Percentiles rank a stretch among this genome's conserved stretches.
phyloP scores from a whole-genome alignment of 192 early-diverging fungal genomes.

The Coemansia sp. region DNA sequence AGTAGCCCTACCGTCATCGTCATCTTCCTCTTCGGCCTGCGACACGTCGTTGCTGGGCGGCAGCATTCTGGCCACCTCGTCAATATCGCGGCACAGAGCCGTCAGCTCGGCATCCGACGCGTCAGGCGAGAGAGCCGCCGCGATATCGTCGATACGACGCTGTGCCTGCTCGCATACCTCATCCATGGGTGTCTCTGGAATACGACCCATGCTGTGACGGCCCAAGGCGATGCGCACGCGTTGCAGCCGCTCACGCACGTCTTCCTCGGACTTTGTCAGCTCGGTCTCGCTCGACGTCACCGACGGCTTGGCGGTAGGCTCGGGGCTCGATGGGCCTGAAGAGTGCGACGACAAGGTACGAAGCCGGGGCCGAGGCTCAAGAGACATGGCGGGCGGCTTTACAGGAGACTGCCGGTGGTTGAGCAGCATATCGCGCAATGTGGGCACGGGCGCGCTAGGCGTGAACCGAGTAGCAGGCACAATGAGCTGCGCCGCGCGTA shows the following conservation, averaged over 20 bases:
- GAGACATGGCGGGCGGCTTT: constrained; percentile 16
- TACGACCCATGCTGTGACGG: not conserved
- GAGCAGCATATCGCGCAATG: constrained; percentile 50
- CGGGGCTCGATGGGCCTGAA: constrained; percentile 33
- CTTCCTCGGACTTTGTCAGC: constrained; percentile 40
- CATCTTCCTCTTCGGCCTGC: constrained; percentile 8
- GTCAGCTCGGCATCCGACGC: constrained; percentile 23
- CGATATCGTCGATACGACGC: constrained; percentile 23
- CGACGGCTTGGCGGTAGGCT: constrained; percentile 19
- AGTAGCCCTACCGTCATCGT: not conserved
- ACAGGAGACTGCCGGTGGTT: constrained; percentile 29
- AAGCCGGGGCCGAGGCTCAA: constrained; percentile 19
- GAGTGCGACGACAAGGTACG: constrained; percentile 18
- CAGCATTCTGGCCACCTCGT: constrained; percentile 41
- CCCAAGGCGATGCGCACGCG: constrained; percentile 33
- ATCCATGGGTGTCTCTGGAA: not conserved
- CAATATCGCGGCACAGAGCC: constrained; percentile 38
- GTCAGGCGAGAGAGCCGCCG: constrained; percentile 18
- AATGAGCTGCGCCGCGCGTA: constrained; percentile 19
- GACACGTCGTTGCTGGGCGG: constrained; percentile 23
- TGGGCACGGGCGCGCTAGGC: constrained; percentile 30
- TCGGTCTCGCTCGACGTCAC: constrained; percentile 31
- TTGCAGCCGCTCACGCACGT: constrained; percentile 44
- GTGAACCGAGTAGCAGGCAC: constrained; percentile 11
- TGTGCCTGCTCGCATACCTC: constrained; percentile 11